phyloP scores from a whole-genome alignment of 179 eudicot genomes.

The Actinidia chinensis region DNA sequence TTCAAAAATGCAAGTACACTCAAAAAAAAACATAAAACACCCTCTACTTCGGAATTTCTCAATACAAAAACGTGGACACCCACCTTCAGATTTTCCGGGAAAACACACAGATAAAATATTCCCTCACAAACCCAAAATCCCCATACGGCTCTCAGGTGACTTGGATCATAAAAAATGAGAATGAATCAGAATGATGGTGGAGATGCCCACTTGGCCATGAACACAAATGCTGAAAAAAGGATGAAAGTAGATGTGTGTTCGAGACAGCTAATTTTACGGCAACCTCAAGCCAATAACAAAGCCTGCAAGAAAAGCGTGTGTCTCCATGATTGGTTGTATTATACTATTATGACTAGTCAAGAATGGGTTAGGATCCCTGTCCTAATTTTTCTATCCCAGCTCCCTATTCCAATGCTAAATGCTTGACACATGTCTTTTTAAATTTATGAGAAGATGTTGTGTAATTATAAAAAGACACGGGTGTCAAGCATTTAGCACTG shows the following conservation, averaged over 20 bases:
- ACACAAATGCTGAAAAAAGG: conserved; percentile 3
- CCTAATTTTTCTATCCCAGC: too few species aligned
- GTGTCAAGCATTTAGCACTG: too few species aligned
- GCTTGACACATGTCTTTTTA: too few species aligned
- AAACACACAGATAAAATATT: conserved; percentile 7
- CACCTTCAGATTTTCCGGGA: conserved; percentile 17
- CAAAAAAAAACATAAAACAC: neutral
- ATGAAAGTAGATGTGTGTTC: conserved; percentile 6
- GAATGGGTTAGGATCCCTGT: too few species aligned
- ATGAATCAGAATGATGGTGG: neutral
- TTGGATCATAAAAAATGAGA: neutral
- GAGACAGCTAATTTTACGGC: conserved; percentile 14
- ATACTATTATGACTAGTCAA: neutral
- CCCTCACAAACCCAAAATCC: neutral
- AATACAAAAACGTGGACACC: neutral
- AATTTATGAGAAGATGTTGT: too few species aligned
- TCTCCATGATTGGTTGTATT: conserved; percentile 15
- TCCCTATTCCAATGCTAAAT: too few species aligned
- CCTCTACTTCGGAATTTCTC: conserved; percentile 2
- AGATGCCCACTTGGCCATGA: conserved; percentile 7
- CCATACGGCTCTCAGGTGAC: neutral
- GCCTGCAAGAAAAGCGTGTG: conserved; percentile 12
- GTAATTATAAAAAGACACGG: too few species aligned
- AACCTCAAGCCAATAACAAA: conserved; percentile 5
- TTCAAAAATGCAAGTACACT: neutral